Percentiles rank a stretch among this genome's conserved stretches.
These are phyloP conservation scores for Phytophthora cactorum DNA, from an alignment of 352 stramenopile species.

Conservation along the genomic window DNA sequence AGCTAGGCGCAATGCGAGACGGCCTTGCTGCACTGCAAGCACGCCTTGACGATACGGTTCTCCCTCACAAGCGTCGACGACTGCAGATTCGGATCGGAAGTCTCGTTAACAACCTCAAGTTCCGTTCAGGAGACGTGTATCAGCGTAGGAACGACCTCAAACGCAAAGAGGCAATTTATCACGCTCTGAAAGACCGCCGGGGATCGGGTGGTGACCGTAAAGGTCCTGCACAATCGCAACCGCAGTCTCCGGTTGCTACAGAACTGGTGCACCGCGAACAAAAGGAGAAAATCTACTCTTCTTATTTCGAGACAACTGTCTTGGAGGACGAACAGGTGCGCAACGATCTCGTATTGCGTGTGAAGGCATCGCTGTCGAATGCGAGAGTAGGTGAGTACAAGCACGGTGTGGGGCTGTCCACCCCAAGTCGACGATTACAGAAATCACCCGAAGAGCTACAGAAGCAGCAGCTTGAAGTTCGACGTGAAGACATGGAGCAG, in stretches of 20 bases:
- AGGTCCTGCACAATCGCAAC: neutral
- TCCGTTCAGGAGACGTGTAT: constrained; percentile 70
- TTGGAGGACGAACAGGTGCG: constrained; percentile 64
- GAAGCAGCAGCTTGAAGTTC: constrained; percentile 12
- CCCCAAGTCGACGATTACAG: constrained; percentile 9
- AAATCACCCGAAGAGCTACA: constrained; percentile 5
- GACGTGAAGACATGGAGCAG: constrained; percentile 10
- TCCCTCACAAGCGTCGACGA: constrained; percentile 50
- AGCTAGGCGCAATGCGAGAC: constrained; percentile 62
- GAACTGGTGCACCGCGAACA: constrained; percentile 13
- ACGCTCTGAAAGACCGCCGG: constrained; percentile 14
- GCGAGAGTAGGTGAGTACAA: constrained; percentile 16
- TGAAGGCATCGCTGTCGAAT: constrained; percentile 27
- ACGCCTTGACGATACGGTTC: constrained; percentile 39
- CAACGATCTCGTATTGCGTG: constrained; percentile 59
- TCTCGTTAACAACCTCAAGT: constrained; percentile 69
- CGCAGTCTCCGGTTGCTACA: neutral
- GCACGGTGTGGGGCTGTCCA: neutral
- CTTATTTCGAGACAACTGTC: constrained; percentile 40
- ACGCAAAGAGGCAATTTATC: constrained; percentile 58
- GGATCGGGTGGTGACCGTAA: constrained; percentile 10
- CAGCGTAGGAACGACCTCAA: constrained; percentile 80
- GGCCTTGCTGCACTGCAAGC: constrained; percentile 56
- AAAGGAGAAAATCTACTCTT: constrained; percentile 19
- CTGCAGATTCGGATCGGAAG: constrained; percentile 58